A percentile compares a stretch with the other conserved stretches of the same genome.
Evolutionary conservation across 768 basidiomycete genomes (phyloP).

Genomic region (Phaeolepiota aurea): DNA sequence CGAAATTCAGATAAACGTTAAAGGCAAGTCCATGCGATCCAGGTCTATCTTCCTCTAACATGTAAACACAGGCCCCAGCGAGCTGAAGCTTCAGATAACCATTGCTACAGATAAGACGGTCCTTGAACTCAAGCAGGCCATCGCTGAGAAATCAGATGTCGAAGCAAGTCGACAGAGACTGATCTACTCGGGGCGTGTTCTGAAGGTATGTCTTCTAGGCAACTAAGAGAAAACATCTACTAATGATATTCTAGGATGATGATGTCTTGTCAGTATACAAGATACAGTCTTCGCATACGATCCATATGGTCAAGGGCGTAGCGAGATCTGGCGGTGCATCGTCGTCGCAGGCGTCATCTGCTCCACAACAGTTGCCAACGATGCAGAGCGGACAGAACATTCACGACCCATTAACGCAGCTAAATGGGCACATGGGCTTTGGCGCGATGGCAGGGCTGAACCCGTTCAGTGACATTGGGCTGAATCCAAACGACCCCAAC

Average conservation of each 20-base stretch:
- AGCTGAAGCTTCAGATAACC: slow-evolving; percentile 85
- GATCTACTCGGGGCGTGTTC: slow-evolving; percentile 83
- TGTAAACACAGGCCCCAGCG: slow-evolving; percentile 62
- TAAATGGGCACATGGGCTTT: slow-evolving; percentile 72
- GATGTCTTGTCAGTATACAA: slow-evolving; percentile 80
- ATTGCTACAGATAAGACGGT: slow-evolving; percentile 83
- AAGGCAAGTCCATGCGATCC: slow-evolving; percentile 32
- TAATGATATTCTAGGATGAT: slow-evolving; percentile 62
- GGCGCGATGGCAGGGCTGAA: slow-evolving; percentile 83
- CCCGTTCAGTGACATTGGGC: slow-evolving; percentile 85
- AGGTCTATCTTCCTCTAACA: neutral
- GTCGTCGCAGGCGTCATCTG: slow-evolving; percentile 26
- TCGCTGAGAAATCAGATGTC: slow-evolving; percentile 81
- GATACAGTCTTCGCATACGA: slow-evolving; percentile 81
- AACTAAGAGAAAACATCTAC: too few relatives aligned
- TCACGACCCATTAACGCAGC: slow-evolving; percentile 75
- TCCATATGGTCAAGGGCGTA: slow-evolving; percentile 90
- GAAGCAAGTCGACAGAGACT: slow-evolving; percentile 81
- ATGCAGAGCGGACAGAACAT: slow-evolving; percentile 93
- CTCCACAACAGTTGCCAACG: slow-evolving; percentile 60
- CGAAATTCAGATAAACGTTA: slow-evolving; percentile 62
- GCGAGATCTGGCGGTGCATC: slow-evolving; percentile 40
- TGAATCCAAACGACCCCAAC: slow-evolving; percentile 91
- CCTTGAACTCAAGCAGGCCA: slow-evolving; percentile 81
- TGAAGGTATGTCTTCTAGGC: slow-evolving; percentile 49